Percentiles rank a stretch among this genome's conserved stretches.
These are phyloP conservation scores for Cetraspora pellucida DNA, from an alignment of 192 early-diverging fungal genomes.

Conservation along the genomic window DNA sequence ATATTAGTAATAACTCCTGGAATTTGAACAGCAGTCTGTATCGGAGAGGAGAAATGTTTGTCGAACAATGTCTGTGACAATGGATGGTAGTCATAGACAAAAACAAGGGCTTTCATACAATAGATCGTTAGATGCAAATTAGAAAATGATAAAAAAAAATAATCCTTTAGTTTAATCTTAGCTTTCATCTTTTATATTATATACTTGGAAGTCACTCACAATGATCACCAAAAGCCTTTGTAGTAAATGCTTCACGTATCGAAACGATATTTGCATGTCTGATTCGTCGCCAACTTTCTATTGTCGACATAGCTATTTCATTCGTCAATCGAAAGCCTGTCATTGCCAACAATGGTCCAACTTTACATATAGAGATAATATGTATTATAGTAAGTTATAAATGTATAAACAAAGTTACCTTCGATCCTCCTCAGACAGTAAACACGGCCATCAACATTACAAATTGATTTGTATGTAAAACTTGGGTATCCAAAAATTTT, in stretches of 20 bases:
- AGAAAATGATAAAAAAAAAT: neutral
- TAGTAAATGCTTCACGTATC: slow-evolving; percentile 93
- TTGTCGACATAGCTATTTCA: slow-evolving; percentile 76
- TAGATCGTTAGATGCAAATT: neutral
- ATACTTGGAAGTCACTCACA: slow-evolving; percentile 53
- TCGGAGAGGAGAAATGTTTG: slow-evolving; percentile 62
- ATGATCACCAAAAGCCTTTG: slow-evolving; percentile 91
- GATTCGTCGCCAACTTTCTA: slow-evolving; percentile 86
- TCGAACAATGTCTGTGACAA: slow-evolving; percentile 70
- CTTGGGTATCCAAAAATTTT: slow-evolving; percentile 71
- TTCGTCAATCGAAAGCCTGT: slow-evolving; percentile 71
- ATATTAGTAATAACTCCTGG: slow-evolving; percentile 48
- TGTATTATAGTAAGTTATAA: neutral
- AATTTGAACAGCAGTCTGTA: neutral
- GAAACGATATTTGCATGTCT: slow-evolving; percentile 83
- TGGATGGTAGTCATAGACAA: slow-evolving; percentile 96
- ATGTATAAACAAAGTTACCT: slow-evolving; percentile 44
- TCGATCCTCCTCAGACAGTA: slow-evolving; percentile 86
- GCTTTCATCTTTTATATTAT: too few relatives aligned
- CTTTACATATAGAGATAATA: neutral
- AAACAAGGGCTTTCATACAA: slow-evolving; percentile 72
- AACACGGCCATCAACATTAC: slow-evolving; percentile 80
- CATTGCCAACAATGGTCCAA: neutral
- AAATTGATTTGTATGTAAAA: slow-evolving; percentile 84
- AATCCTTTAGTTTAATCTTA: neutral